Percentiles rank a stretch among this genome's conserved stretches.
Conservation (phyloP, 441 rosid genomes). For the Pelargonium myrrhifolium region DNA sequence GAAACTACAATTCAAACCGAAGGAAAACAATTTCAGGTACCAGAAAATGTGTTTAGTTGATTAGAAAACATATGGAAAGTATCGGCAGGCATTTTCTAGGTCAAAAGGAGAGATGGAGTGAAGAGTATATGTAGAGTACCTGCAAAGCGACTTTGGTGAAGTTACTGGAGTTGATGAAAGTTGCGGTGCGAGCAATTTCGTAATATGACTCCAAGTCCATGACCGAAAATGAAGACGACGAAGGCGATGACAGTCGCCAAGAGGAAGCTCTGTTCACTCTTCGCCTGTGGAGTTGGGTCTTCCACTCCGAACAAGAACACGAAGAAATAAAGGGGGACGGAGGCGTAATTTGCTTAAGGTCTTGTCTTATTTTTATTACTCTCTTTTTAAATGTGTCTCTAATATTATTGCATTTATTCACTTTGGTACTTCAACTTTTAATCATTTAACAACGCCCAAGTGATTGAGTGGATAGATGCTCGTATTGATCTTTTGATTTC, state of each 20-base stretch:
- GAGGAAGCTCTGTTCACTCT: background rate
- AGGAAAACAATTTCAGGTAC: constrained; percentile 1
- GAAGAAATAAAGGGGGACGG: background rate
- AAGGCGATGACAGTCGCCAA: too few relatives aligned
- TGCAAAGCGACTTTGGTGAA: constrained; percentile 70
- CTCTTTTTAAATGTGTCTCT: background rate
- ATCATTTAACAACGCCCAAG: too few relatives aligned
- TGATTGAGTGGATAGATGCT: too few relatives aligned
- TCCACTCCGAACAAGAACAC: background rate
- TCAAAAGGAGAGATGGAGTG: background rate
- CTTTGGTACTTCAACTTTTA: background rate
- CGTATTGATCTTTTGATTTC: too few relatives aligned
- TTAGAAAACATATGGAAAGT: background rate
- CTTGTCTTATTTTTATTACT: background rate
- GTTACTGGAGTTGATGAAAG: constrained; percentile 46
- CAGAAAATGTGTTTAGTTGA: background rate
- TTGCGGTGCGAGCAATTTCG: constrained; percentile 53
- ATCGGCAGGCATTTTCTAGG: background rate
- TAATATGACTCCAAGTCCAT: constrained; percentile 57
- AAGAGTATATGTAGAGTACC: constrained; percentile 25
- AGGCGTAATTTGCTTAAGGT: background rate
- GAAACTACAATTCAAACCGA: constrained; percentile 44
- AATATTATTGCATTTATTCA: background rate
- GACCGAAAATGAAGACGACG: background rate
- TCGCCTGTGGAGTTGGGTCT: background rate